phyloP scores from a whole-genome alignment of 768 basidiomycete species.

The Lyophyllum atratum region DNA sequence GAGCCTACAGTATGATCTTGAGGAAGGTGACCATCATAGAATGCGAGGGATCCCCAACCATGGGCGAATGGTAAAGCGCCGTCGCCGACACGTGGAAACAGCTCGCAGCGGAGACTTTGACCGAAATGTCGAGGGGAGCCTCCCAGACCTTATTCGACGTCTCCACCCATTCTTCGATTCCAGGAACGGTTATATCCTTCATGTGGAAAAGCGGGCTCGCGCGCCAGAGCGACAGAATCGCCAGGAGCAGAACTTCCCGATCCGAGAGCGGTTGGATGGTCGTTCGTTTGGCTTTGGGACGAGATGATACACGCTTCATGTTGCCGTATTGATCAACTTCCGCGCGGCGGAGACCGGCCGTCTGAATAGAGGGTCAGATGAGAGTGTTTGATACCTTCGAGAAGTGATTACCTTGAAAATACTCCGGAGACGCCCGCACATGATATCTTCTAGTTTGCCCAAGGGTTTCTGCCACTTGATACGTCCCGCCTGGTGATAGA shows the following conservation, averaged over 20 bases:
- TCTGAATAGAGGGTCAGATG: conserved; percentile 32
- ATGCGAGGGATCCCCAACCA: conserved; percentile 38
- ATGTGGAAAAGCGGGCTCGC: conserved; percentile 55
- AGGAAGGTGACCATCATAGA: conserved; percentile 44
- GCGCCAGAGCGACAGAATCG: conserved; percentile 72
- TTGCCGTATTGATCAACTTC: conserved; percentile 64
- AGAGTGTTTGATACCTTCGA: neutral
- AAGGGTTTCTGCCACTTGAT: conserved; percentile 60
- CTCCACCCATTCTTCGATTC: conserved; percentile 49
- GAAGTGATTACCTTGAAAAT: conserved; percentile 54
- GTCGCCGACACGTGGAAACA: conserved; percentile 49
- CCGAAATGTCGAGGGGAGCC: conserved; percentile 58
- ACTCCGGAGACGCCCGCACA: conserved; percentile 50
- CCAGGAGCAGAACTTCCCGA: conserved; percentile 68
- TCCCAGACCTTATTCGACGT: conserved; percentile 59
- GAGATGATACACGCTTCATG: conserved; percentile 49
- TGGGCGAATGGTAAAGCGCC: conserved; percentile 43
- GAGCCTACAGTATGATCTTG: conserved; percentile 46
- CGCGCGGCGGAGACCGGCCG: conserved; percentile 50
- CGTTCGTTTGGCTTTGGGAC: conserved; percentile 64
- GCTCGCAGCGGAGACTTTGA: conserved; percentile 62
- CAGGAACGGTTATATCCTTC: conserved; percentile 39
- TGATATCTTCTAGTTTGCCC: conserved; percentile 43
- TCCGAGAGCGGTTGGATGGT: conserved; percentile 61
- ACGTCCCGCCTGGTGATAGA: conserved; percentile 37